These are phyloP conservation scores for Syzygium syzygioides DNA, from an alignment of 441 rosid genomes.

Conservation along the genomic window DNA sequence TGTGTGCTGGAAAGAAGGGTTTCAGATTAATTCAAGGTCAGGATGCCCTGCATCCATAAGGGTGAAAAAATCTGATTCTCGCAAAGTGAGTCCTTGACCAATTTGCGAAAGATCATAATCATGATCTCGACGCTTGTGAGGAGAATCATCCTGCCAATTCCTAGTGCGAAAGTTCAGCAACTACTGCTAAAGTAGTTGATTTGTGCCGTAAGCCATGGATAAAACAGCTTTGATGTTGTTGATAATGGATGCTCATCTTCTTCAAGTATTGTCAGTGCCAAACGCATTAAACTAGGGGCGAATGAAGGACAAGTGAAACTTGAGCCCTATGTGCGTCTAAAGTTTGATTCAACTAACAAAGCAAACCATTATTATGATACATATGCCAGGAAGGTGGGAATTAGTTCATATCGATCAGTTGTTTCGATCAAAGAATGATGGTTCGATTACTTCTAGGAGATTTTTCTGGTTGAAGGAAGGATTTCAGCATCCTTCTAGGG, in stretches of 20 bases:
- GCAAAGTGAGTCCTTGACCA: slow-evolving; percentile 84
- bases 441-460: no score
- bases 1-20: slow-evolving; percentile 81
- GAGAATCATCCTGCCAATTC: slow-evolving; percentile 24
- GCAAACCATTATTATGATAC: no score
- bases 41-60: slow-evolving; percentile 84
- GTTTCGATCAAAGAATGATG: no score
- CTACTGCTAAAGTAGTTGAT: neutral
- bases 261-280: slow-evolving; percentile 46
- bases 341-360: no score
- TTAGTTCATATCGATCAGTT: no score
- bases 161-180: slow-evolving; percentile 24
- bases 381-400: no score
- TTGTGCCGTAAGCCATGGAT: neutral
- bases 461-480: no score
- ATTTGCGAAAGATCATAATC: slow-evolving; percentile 75
- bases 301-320: slow-evolving; percentile 20
- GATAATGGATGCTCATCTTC: slow-evolving; percentile 9
- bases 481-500: no score
- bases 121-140: slow-evolving; percentile 46
- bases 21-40: slow-evolving; percentile 65
- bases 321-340: no score
- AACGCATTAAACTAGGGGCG: slow-evolving; percentile 42
- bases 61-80: slow-evolving; percentile 58
- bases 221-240: slow-evolving; percentile 25